phyloP scores from a whole-genome alignment of 768 basidiomycete genomes.

The Boletus barrowsii region DNA sequence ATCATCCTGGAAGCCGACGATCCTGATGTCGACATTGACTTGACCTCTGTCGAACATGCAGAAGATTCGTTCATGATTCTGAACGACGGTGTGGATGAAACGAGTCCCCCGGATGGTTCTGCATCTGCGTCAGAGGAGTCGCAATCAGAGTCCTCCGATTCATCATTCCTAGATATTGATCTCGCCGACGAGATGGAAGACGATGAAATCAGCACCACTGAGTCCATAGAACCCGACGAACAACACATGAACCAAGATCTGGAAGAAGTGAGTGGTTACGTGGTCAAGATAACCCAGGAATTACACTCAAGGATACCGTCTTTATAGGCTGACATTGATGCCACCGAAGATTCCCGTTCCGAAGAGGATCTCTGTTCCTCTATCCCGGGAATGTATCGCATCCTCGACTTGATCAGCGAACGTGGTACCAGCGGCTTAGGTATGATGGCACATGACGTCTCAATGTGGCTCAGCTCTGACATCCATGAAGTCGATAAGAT shows the following conservation, averaged over 20 bases:
- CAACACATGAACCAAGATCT: conserved; percentile 6
- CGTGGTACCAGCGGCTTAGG: conserved; percentile 51
- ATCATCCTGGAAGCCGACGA: conserved; percentile 13
- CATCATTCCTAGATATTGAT: conserved; percentile 19
- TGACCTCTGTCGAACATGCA: background rate
- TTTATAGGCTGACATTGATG: conserved; percentile 19
- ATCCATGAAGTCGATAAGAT: conserved; percentile 53
- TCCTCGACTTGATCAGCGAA: conserved; percentile 54
- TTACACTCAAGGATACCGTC: background rate
- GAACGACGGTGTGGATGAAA: conserved; percentile 1
- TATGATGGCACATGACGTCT: conserved; percentile 19
- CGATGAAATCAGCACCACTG: conserved; percentile 10
- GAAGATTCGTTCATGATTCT: conserved; percentile 14
- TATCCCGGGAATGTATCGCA: conserved; percentile 47
- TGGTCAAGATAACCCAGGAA: background rate
- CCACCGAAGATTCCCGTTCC: conserved; percentile 2
- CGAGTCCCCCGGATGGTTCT: background rate
- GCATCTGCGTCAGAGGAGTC: conserved; percentile 3
- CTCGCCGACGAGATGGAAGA: conserved; percentile 13
- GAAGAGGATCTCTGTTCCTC: conserved; percentile 26
- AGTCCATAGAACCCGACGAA: conserved; percentile 15
- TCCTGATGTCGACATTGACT: conserved; percentile 6
- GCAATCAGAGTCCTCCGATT: conserved; percentile 17
- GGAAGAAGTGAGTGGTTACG: conserved; percentile 11
- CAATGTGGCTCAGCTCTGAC: background rate